Evolutionary conservation across 2,329 filamentous ascomycete genomes (phyloP), one percentile per base, ranked within the genome.

Genomic region (Stylonectria norvegica): DNA sequence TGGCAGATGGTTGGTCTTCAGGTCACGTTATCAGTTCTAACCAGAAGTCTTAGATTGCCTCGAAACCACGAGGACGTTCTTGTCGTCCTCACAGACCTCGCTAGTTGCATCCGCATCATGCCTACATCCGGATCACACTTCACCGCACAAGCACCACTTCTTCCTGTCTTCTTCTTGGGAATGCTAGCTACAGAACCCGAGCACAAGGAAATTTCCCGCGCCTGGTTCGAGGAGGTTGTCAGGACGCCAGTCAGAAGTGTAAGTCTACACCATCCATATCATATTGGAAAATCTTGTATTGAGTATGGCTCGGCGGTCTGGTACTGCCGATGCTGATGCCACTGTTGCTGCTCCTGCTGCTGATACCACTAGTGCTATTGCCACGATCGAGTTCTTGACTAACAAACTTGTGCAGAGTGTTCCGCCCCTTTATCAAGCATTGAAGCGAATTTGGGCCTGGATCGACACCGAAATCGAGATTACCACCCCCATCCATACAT

Each of bases 161-260:
- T 69, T 8, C 67, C 67, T 0, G 65, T 68, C 1, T 69, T 69
- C 31, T 55, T 69, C n/a, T 41, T 69, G 2, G 67, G 66, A 2
- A 40, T 69, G 20, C 45, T 69, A 5, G 60, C 64, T 7, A 63
- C 60, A 5, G 28, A 40, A 2, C 29, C 50, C 6, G 38, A 50
- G 4, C 63, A 68, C 34, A 53, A 40, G 28, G 18, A 39, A 2
- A 56, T 63, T 4, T 64, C 65, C 10, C 36, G 41, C 15, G 35
- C 33, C 2, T 69, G 67, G 67, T 68, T 69, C 23, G 53, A 62
- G 2, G 47, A 57, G 14, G 66, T 69, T 3, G 57, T 66, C 5
- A 38, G 38, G 31, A 65, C 61, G 1, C 62, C 65, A 16, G 65
- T 66, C 20, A 57, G 66, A 43, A 69, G 66, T 45, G 66, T 69